Percentiles rank a stretch among this genome's conserved stretches.
These are phyloP conservation scores for Vanderwaltozyma polyspora DNA, from an alignment of 805 yeast genomes.

Conservation along the genomic window DNA sequence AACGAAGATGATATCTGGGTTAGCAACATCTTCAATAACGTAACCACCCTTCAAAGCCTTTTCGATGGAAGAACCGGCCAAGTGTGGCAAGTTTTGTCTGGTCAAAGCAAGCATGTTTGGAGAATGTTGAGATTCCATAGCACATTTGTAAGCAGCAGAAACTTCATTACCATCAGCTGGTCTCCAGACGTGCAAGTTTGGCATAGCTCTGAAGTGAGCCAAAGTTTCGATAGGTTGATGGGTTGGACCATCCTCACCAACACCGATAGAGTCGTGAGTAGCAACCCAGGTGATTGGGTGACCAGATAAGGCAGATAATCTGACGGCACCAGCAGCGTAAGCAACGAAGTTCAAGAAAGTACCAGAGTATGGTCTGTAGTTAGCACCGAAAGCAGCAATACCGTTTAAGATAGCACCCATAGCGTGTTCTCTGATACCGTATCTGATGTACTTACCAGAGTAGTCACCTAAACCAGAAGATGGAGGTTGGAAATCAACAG, in stretches of 20 bases:
- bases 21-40: conserved; percentile 46
- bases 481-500: conserved; percentile 89
- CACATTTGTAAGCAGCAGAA: conserved; percentile 67
- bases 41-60: conserved; percentile 94
- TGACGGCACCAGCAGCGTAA: conserved; percentile 78
- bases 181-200: conserved; percentile 80
- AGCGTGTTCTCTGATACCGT: conserved; percentile 98
- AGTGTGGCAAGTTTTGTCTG: conserved; percentile 86
- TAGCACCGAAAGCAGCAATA: conserved; percentile 79
- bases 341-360: conserved; percentile 91
- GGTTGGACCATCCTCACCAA: conserved; percentile 91
- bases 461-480: conserved; percentile 70
- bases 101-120: conserved; percentile 70
- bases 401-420: conserved; percentile 99
- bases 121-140: conserved; percentile 49
- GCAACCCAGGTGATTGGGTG: conserved; percentile 82
- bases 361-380: conserved; percentile 87
- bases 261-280: conserved; percentile 82
- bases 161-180: conserved; percentile 89
- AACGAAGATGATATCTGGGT: conserved; percentile 64
- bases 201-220: conserved; percentile 77
- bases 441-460: conserved; percentile 88
- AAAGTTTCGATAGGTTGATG: conserved; percentile 87
- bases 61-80: conserved; percentile 85
- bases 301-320: conserved; percentile 74